Base-by-base conservation (phyloP, 31 red algal genomes). In the Porphyra umbilicalis region DNA sequence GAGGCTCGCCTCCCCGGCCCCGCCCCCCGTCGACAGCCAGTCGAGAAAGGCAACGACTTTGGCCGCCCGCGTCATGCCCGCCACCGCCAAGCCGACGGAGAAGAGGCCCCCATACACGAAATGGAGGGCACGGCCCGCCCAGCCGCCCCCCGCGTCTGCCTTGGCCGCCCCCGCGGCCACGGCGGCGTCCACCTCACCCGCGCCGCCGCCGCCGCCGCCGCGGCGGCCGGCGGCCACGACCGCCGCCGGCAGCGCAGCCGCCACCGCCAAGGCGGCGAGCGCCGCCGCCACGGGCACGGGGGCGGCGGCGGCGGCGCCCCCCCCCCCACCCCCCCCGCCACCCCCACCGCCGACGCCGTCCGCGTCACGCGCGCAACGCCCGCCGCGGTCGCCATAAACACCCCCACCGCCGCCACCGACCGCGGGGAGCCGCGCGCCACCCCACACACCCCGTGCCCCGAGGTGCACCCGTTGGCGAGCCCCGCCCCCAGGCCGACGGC, bases 401-500 rank as follows among this genome's bases (percentile, higher is more conserved):
- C 77, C 25, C 42, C 31, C 18, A 35, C 34, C 15, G 57, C 40
- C 1, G 80, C 40, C 9, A 85, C 36, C 15, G 89, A 91, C 35
- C 89, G 84, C 31, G 10, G 9, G 6, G 84, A 87, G 18, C 79
- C 36, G 5, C 89, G 82, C 20, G 38, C 33, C 36, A 91, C 75
- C 25, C 89, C 89, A 67, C 84, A 91, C 40, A 91, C 11, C 10
- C 77, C 89, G 71, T 91, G 89, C 7, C 89, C 89, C 16, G 80
- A 83, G 18, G 83, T 85, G 76, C 89, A 85, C 74, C 89, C 89
- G 57, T 34, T 36, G 75, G 30, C 82, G 0, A 89, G 4, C 20
- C 44, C 34, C 36, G 85, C 39, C 34, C 85, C 85, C 33, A 87
- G 75, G 29, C 85, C 85, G 79, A 87, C 85, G 33, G 81, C 42